A percentile compares a stretch with the other conserved stretches of the same genome.
phyloP scores from a whole-genome alignment of 169 alveolate species.

The Theileria luwenshuni region DNA sequence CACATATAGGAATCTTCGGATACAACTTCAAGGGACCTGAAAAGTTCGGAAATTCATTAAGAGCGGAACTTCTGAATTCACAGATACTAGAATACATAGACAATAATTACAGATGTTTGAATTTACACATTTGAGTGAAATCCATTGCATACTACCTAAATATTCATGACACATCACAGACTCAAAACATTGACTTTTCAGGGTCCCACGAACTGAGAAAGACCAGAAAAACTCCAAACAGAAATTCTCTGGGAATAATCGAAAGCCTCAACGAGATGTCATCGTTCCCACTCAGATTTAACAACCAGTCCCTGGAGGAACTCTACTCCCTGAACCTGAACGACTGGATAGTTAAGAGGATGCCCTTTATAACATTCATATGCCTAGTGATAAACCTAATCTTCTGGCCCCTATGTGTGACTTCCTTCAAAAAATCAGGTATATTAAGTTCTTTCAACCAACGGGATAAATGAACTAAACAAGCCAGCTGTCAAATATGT shows the following conservation, averaged over 20 bases:
- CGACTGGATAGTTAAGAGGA: slow-evolving; percentile 45
- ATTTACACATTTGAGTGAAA: neutral
- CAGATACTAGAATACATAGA: neutral
- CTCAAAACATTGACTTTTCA: too few relatives aligned
- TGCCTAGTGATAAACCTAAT: slow-evolving; percentile 48
- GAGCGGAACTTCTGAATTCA: neutral
- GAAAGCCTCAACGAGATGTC: slow-evolving; percentile 19
- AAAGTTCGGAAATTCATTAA: slow-evolving; percentile 6
- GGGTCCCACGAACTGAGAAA: too few relatives aligned
- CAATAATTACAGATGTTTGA: neutral
- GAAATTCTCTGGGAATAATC: neutral
- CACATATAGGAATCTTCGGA: slow-evolving; percentile 29
- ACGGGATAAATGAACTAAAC: too few relatives aligned
- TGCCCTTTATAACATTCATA: slow-evolving; percentile 42
- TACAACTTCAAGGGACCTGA: slow-evolving; percentile 32
- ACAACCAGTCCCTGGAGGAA: slow-evolving; percentile 61
- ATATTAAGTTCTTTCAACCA: neutral
- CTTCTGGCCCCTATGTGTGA: slow-evolving; percentile 54
- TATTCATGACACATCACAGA: too few relatives aligned
- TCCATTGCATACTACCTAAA: too few relatives aligned
- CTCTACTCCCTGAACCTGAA: slow-evolving; percentile 72
- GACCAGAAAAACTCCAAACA: neutral
- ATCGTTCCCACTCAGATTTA: slow-evolving; percentile 67
- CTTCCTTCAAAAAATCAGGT: slow-evolving; percentile 50
- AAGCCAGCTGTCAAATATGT: too few relatives aligned